Percentiles rank a stretch among this genome's conserved stretches.
These are phyloP conservation scores for Patellifolia procumbens DNA, from an alignment of 179 eudicot genomes.

Conservation along the genomic window DNA sequence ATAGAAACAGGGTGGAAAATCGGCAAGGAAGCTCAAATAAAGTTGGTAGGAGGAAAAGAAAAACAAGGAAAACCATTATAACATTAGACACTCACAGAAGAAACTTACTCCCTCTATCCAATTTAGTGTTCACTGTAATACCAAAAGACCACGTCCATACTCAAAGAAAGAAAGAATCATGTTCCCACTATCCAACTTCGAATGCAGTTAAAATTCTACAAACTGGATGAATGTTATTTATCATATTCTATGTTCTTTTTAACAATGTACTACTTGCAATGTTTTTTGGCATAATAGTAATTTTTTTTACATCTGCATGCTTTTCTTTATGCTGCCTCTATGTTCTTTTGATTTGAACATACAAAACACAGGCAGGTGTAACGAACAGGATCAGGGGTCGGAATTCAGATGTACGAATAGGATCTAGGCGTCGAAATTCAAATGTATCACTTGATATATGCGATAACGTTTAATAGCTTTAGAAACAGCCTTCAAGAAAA, in stretches of 20 bases:
- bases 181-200: background rate
- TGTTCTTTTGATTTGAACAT: no score
- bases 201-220: background rate
- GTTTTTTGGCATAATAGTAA: no score
- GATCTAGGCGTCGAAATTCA: background rate
- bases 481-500: background rate
- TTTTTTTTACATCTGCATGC: no score
- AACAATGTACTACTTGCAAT: no score
- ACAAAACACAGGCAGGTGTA: no score
- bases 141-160: background rate
- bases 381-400: no score
- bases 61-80: background rate
- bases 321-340: no score
- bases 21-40: background rate
- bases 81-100: background rate
- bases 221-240: no score
- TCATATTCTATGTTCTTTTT: no score
- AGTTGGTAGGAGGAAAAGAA: background rate
- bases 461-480: background rate
- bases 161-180: background rate
- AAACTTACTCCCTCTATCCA: background rate
- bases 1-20: background rate
- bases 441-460: background rate
- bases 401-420: no score
- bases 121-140: no score